phyloP scores from a whole-genome alignment of 495 filamentous ascomycete species.

The Daldinia caldariorum region DNA sequence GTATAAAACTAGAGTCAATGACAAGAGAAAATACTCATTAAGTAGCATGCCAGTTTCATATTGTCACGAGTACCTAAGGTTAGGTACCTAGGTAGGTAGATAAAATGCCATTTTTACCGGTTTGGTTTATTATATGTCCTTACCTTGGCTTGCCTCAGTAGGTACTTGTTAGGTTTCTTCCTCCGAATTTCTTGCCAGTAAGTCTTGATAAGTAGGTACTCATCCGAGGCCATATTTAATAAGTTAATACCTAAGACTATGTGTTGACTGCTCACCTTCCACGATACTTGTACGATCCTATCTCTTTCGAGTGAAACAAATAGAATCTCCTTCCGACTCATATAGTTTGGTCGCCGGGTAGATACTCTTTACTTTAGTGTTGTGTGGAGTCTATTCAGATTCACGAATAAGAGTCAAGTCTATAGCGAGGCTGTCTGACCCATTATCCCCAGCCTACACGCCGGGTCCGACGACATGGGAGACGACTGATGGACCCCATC shows the following conservation, averaged over 20 bases:
- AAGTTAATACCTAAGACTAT: too few relatives aligned
- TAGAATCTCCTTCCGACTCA: background rate
- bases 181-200: too few relatives aligned
- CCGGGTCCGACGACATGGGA: background rate
- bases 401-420: slow-evolving; percentile 1
- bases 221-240: too few relatives aligned
- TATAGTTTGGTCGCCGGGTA: background rate
- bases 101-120: too few relatives aligned
- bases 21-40: background rate
- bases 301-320: background rate
- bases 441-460: background rate
- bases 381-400: background rate
- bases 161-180: too few relatives aligned
- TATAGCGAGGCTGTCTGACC: background rate
- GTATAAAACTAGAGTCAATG: background rate
- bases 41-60: background rate
- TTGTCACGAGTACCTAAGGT: too few relatives aligned
- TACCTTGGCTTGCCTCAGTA: too few relatives aligned
- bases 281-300: too few relatives aligned
- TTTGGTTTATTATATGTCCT: too few relatives aligned
- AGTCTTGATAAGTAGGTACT: too few relatives aligned
- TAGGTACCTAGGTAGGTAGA: too few relatives aligned
- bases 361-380: background rate
- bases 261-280: too few relatives aligned
- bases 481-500: background rate